phyloP scores from a whole-genome alignment of 2,329 filamentous ascomycete genomes.

The Xylaria sp. region DNA sequence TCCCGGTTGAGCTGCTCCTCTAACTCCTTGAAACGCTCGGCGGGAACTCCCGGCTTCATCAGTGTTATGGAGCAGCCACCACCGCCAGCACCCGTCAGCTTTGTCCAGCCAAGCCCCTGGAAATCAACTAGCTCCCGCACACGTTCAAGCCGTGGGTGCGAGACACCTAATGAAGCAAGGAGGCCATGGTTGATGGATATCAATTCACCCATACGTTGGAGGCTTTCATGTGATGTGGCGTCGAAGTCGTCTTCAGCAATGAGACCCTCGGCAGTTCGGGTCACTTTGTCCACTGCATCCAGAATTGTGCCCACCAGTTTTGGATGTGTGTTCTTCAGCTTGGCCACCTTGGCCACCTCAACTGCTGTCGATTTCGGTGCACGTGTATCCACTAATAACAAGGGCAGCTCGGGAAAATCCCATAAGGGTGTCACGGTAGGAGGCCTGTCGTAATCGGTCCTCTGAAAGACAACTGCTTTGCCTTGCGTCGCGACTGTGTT shows the following conservation, averaged over 20 bases:
- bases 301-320: constrained; percentile 75
- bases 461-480: constrained; percentile 87
- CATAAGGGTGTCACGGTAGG: constrained; percentile 71
- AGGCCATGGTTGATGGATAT: constrained; percentile 93
- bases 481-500: constrained; percentile 93
- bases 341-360: constrained; percentile 81
- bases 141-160: constrained; percentile 86
- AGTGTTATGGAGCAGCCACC: constrained; percentile 94
- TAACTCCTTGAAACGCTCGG: constrained; percentile 55
- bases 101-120: constrained; percentile 90
- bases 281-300: constrained; percentile 75
- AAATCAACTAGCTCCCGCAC: constrained; percentile 88
- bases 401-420: constrained; percentile 85
- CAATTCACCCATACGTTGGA: constrained; percentile 76
- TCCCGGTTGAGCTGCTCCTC: constrained; percentile 61
- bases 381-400: constrained; percentile 84
- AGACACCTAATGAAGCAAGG: constrained; percentile 85
- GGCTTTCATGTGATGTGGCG: constrained; percentile 53
- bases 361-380: constrained; percentile 78
- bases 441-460: constrained; percentile 70
- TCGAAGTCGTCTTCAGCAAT: constrained; percentile 63
- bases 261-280: constrained; percentile 48
- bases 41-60: constrained; percentile 60
- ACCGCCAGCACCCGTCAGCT: constrained; percentile 90
- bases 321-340: constrained; percentile 66